Conservation (phyloP, 208 protist species). For the Trypanosoma lewisi region DNA sequence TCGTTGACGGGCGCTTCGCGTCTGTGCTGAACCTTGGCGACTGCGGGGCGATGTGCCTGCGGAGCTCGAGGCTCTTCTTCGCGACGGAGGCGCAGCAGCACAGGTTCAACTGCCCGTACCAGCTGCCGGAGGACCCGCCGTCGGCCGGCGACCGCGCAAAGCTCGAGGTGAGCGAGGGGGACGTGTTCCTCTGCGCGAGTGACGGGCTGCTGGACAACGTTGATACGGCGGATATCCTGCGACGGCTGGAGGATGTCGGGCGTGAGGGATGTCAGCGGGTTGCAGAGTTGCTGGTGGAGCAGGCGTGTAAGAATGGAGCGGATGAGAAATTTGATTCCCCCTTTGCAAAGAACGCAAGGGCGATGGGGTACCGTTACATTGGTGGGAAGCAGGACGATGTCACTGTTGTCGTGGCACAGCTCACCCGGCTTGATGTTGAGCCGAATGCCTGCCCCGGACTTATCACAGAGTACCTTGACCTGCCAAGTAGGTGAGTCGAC, state of each 20-base stretch:
- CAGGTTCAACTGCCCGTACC: constrained; percentile 85
- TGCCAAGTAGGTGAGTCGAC: background rate
- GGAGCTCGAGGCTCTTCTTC: constrained; percentile 61
- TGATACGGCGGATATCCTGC: constrained; percentile 54
- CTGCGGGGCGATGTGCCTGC: constrained; percentile 71
- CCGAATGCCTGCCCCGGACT: constrained; percentile 37
- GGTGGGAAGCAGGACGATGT: constrained; percentile 89
- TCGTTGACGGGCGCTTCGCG: constrained; percentile 48
- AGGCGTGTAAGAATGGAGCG: constrained; percentile 52
- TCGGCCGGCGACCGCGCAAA: constrained; percentile 52
- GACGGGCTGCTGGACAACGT: constrained; percentile 88
- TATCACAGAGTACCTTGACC: constrained; percentile 52
- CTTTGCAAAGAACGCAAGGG: constrained; percentile 68
- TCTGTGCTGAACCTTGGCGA: constrained; percentile 88
- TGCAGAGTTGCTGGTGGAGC: constrained; percentile 51
- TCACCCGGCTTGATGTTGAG: constrained; percentile 34
- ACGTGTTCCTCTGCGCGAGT: constrained; percentile 75
- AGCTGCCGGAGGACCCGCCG: constrained; percentile 78
- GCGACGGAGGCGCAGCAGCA: constrained; percentile 75
- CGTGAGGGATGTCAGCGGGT: constrained; percentile 52
- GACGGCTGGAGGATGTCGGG: constrained; percentile 39
- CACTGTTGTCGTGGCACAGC: constrained; percentile 73
- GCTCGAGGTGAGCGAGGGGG: constrained; percentile 58
- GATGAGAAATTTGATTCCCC: constrained; percentile 63
- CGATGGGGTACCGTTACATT: constrained; percentile 56